Evolutionary conservation across 768 basidiomycete genomes (phyloP), one percentile per base, ranked within the genome.

Genomic region (Suillus hirtellus): DNA sequence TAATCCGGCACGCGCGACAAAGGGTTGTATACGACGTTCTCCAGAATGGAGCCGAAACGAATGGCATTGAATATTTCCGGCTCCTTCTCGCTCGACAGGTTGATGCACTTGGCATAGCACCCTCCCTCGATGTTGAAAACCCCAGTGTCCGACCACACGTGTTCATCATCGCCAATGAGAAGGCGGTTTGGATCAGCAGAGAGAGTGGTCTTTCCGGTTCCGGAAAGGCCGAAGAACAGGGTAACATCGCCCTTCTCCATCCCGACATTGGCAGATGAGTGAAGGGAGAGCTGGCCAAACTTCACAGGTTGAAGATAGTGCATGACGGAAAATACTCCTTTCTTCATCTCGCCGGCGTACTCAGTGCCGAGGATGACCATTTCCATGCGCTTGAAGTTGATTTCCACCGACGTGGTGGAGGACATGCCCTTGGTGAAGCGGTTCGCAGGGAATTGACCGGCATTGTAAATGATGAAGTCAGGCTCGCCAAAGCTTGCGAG

Each of bases 41-140:
- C 97, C 74, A 99, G 92, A 78, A 99, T 97, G 68, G 91, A 89
- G 59, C 97, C 97, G 76, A 90, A 99, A 66, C 86, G 84, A 79
- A 99, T 96, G 63, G 97, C 97, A 71, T 87, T 89, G 85, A 79
- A 96, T 73, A 99, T 99, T 76, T 98, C 97, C 60, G 97, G 97
- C 73, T 99, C 97, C 83, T 98, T 98, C 79, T 97, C 93, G 27
- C 88, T 87, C 47, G 95, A 95, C 64, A 99, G 88, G 82, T 97
- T 97, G 82, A 99, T 91, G 77, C 88, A 90, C 80, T 99, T 99
- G 77, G 97, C 97, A 75, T 99, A 99, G 79, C 97, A 99, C 58
- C 97, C 97, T 66, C 97, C 97, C 73, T 99, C 97, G 72, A 99
- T 99, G 84, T 99, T 99, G 88, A 99, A 99, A 65, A 99, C 96